Percentiles rank a stretch among this genome's conserved stretches.
Conservation (phyloP, 176 grass and related monocot species). For the Metroxylon sagu region DNA sequence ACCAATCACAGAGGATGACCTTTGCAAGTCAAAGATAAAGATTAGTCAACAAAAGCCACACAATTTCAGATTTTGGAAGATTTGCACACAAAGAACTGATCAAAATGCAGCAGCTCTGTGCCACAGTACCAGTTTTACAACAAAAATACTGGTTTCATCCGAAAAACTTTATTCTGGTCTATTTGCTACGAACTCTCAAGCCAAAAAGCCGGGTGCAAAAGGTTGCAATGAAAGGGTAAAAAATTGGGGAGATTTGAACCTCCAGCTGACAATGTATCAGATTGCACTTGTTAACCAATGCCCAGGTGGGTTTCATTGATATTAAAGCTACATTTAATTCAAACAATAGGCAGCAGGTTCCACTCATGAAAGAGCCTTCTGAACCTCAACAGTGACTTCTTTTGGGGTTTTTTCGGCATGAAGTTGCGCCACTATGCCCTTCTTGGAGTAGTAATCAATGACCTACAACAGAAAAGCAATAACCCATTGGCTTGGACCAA, state of each 20-base stretch:
- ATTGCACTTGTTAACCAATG: constrained; percentile 25
- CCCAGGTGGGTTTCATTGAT: constrained; percentile 15
- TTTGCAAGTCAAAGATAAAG: no score
- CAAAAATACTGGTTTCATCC: constrained; percentile 4
- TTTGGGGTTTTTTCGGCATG: constrained; percentile 71
- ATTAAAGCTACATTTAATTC: constrained; percentile 17
- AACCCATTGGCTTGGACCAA: no score
- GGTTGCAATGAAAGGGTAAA: background rate
- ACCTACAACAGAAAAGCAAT: constrained; percentile 31
- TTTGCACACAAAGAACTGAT: background rate
- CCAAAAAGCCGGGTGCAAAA: constrained; percentile 10
- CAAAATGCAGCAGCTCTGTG: constrained; percentile 1
- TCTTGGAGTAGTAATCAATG: constrained; percentile 82
- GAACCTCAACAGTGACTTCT: constrained; percentile 61
- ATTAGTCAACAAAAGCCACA: no score
- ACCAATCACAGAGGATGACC: no score
- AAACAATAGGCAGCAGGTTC: background rate
- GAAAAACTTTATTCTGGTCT: constrained; percentile 39
- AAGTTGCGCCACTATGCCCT: constrained; percentile 61
- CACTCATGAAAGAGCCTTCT: constrained; percentile 62
- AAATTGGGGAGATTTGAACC: constrained; percentile 20
- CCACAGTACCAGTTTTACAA: constrained; percentile 20
- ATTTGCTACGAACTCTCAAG: constrained; percentile 11
- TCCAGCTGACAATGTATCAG: constrained; percentile 16
- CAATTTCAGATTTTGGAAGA: no score